Base-by-base conservation (phyloP, 305 asterid genomes). In the Vinca major region DNA sequence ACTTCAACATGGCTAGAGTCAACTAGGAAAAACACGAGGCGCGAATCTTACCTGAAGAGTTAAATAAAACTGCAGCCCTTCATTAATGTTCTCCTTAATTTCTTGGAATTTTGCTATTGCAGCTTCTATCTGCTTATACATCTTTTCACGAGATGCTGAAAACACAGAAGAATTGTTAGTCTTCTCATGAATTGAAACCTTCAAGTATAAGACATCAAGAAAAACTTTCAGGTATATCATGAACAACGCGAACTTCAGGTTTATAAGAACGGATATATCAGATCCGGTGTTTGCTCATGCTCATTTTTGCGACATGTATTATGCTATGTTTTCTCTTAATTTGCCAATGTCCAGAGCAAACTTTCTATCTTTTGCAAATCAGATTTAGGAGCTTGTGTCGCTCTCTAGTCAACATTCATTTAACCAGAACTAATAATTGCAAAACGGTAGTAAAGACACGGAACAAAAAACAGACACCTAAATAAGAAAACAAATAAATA, bases 11-110 rank as follows among this genome's bases (percentile, higher is more conserved):
- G 17, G 6, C 6, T n/a, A 5, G 16, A 17, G 57, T 1, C 52
- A 26, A 26, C 33, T 26, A 26, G 33, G 33, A 26, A 26, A 65
- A 26, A 55, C 47, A 51, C 41, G 9, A 40, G 54, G 26, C 57
- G 74, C 58, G 56, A 74, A 49, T 50, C 48, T 16, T 86, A 91
- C 99, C 95, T 94, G 99, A 74, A 94, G 99, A 71, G 95, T 89
- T 47, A 91, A 86, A 75, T 94, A 94, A 75, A 94, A 94, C 83
- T 94, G 91, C 82, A 94, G 71, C 74, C 99, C 99, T 84, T 94
- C 99, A 75, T 91, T 89, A 66, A 94, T 82, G 78, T 94, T 94
- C 75, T 89, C 95, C 86, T 94, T 89, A 70, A 91, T 86, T 77
- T 91, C 99, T 72, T 72, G 89, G 71, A 73, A 94, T 73, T 91